Percentiles rank a stretch among this genome's conserved stretches.
phyloP scores from a whole-genome alignment of 768 basidiomycete genomes.

The Solioccasus polychromus region DNA sequence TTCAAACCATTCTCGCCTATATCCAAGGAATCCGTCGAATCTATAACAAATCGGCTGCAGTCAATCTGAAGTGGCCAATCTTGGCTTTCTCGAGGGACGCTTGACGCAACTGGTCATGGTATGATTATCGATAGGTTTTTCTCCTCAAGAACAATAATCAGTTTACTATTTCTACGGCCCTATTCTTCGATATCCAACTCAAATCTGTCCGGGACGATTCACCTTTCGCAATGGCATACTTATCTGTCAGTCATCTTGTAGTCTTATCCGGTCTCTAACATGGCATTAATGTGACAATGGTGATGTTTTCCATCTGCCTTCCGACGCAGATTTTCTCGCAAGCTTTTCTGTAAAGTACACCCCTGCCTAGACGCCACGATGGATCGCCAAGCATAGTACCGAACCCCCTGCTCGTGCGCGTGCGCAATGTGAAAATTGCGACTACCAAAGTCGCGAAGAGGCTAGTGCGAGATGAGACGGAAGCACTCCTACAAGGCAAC shows the following conservation, averaged over 20 bases:
- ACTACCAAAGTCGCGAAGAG: slow-evolving; percentile 3
- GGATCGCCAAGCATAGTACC: slow-evolving; percentile 1
- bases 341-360: slow-evolving; percentile 5
- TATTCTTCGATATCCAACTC: slow-evolving; percentile 41
- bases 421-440: not conserved
- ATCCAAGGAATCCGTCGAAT: slow-evolving; percentile 37
- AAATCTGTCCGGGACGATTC: not conserved
- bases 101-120: slow-evolving; percentile 51
- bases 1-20: slow-evolving; percentile 49
- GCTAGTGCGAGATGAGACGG: slow-evolving; percentile 6
- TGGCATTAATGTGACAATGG: not conserved
- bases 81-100: slow-evolving; percentile 39
- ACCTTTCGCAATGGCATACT: slow-evolving; percentile 2
- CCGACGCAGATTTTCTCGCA: slow-evolving; percentile 7
- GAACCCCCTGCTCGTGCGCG: not conserved
- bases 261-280: not conserved
- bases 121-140: no score
- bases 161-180: no score
- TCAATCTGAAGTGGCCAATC: not conserved
- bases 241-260: slow-evolving; percentile 1
- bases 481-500: slow-evolving; percentile 11
- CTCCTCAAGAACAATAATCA: no score
- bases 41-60: slow-evolving; percentile 19
- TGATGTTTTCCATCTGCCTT: slow-evolving; percentile 10
- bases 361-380: not conserved